These are phyloP conservation scores for Chalara sp. DNA, from an alignment of 2,329 filamentous ascomycete genomes.

Conservation along the genomic window DNA sequence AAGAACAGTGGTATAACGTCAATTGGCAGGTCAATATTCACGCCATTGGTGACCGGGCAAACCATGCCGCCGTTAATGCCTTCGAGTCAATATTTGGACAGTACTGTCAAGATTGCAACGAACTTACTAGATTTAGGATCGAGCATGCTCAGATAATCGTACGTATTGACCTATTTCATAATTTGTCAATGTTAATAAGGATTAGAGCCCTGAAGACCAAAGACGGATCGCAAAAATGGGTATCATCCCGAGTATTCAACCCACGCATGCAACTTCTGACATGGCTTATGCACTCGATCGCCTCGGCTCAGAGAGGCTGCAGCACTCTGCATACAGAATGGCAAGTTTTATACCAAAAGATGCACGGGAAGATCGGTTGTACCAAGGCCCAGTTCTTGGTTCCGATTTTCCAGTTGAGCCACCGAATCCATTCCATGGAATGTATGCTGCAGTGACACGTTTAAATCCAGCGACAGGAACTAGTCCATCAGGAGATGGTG, in stretches of 20 bases:
- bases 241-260: slow-evolving; percentile 57
- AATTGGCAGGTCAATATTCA: slow-evolving; percentile 68
- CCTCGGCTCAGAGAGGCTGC: slow-evolving; percentile 49
- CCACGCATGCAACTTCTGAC: slow-evolving; percentile 66
- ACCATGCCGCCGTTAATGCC: slow-evolving; percentile 57
- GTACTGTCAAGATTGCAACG: slow-evolving; percentile 49
- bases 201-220: slow-evolving; percentile 53
- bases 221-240: slow-evolving; percentile 48
- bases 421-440: slow-evolving; percentile 58
- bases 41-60: slow-evolving; percentile 65
- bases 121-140: slow-evolving; percentile 54
- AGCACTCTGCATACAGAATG: slow-evolving; percentile 59
- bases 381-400: slow-evolving; percentile 46
- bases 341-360: slow-evolving; percentile 45
- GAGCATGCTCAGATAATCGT: slow-evolving; percentile 64
- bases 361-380: neutral
- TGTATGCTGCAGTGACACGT: slow-evolving; percentile 61
- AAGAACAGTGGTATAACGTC: slow-evolving; percentile 46
- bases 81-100: slow-evolving; percentile 49
- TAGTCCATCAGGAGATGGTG: slow-evolving; percentile 38
- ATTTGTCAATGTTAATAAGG: slow-evolving; percentile 3
- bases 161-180: slow-evolving; percentile 3
- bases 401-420: slow-evolving; percentile 70
- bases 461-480: slow-evolving; percentile 49
- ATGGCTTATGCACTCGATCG: slow-evolving; percentile 59